Evolutionary conservation across 176 grass and related monocot species (phyloP), one percentile per base, ranked within the genome.

Genomic region (Dendrocalamus sinicus): DNA sequence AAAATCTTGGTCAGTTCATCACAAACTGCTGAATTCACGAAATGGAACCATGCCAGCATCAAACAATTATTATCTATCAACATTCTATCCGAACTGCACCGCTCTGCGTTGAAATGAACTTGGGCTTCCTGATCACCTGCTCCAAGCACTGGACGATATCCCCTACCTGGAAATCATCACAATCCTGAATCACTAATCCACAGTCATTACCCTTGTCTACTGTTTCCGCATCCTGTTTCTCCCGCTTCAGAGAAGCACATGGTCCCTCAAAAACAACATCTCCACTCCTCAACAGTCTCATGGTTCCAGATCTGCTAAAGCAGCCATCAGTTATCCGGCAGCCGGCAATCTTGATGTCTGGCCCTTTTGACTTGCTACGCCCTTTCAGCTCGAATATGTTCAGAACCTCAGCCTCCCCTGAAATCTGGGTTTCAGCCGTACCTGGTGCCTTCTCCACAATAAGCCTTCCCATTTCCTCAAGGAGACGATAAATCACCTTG

Each of bases 321-420:
- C 74, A 70, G 8, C 96, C 93, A 6, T 99, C 92, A 8, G 84
- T 87, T 79, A 99, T 92, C 62, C 93, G 93, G 76, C 93, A 94
- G 40, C 93, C 96, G 12, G 93, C 96, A 72, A 99, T 99, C 86
- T 96, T 99, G 46, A 95, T 78, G 64, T 99, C 96, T 6, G 96
- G 75, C 65, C 90, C 96, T 79, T 94, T 99, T 14, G 91, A 88
- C 51, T 95, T 94, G 81, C 87, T 94, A 47, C 91, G 88, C 19
- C 93, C 93, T 93, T 96, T 99, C 61, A 94, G 86, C 82, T 95
- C 89, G 19, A 99, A 99, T 84, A 99, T 96, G 81, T 89, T 91
- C 50, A 99, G 76, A 62, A 99, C 74, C 79, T 96, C 93, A 45
- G 90, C 96, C 85, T 99, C 96, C 37, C 96, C 93, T 40, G 91